Evolutionary conservation across 352 stramenopile species (phyloP).

Genomic region (Phytopythium helicoides): DNA sequence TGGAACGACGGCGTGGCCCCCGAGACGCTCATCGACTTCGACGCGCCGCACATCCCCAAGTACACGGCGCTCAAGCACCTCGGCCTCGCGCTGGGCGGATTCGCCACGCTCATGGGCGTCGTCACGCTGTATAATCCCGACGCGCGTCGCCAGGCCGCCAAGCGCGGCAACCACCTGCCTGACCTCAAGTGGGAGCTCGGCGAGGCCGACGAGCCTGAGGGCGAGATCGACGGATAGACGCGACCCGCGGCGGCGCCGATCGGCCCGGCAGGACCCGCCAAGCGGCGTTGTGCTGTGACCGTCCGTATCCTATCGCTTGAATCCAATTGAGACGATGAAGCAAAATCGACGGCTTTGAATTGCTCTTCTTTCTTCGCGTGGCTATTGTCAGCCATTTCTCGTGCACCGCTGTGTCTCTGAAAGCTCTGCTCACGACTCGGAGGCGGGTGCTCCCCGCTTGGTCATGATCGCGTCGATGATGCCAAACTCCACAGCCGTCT

Average conservation of each 20-base stretch:
- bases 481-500: constrained; percentile 71
- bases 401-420: background rate
- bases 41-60: constrained; percentile 83
- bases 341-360: background rate
- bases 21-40: constrained; percentile 88
- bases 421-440: background rate
- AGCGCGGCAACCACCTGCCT: constrained; percentile 71
- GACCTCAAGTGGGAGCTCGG: constrained; percentile 85
- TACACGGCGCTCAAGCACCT: constrained; percentile 70
- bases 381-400: background rate
- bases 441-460: constrained; percentile 35
- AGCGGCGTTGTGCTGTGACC: no score
- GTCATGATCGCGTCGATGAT: constrained; percentile 83
- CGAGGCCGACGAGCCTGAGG: constrained; percentile 66
- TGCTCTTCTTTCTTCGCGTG: background rate
- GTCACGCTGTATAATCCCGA: constrained; percentile 82
- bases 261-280: background rate
- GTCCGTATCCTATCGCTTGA: constrained; percentile 6
- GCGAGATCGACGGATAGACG: constrained; percentile 80
- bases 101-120: constrained; percentile 75
- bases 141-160: constrained; percentile 72
- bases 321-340: constrained; percentile 1
- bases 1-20: constrained; percentile 86
- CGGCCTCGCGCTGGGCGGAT: constrained; percentile 43
- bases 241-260: background rate